A percentile compares a stretch with the other conserved stretches of the same genome.
phyloP scores from a whole-genome alignment of 805 yeast species.

The Cyberlindnera maclurae region DNA sequence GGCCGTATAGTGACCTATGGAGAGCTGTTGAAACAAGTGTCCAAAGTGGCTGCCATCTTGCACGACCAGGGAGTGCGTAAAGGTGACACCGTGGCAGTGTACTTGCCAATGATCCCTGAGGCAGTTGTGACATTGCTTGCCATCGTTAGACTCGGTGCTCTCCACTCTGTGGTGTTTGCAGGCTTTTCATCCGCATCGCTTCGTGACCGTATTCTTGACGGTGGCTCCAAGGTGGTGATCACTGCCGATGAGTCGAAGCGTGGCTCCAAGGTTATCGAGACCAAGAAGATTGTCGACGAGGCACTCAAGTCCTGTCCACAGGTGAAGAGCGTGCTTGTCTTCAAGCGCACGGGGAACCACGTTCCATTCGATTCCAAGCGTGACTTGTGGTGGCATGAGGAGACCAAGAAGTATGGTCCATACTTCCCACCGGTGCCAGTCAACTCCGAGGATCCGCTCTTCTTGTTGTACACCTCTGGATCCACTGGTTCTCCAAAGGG shows the following conservation, averaged over 20 bases:
- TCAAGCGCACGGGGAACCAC: conserved; percentile 62
- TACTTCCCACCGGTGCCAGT: conserved; percentile 72
- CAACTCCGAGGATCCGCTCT: conserved; percentile 73
- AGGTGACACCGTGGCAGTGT: conserved; percentile 83
- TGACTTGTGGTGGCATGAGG: conserved; percentile 76
- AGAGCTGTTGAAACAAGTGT: conserved; percentile 64
- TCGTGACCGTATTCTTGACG: conserved; percentile 83
- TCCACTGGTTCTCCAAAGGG: conserved; percentile 90
- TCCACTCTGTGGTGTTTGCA: conserved; percentile 81
- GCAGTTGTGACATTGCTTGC: conserved; percentile 73
- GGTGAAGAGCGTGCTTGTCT: conserved; percentile 65
- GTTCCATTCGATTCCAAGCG: conserved; percentile 44
- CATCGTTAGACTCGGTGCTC: conserved; percentile 72
- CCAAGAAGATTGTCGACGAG: conserved; percentile 78
- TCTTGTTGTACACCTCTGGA: conserved; percentile 78
- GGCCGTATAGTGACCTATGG: conserved; percentile 60
- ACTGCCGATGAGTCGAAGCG: conserved; percentile 79
- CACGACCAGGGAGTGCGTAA: conserved; percentile 59
- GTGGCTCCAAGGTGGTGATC: conserved; percentile 62
- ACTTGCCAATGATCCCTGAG: conserved; percentile 81
- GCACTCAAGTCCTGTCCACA: conserved; percentile 61
- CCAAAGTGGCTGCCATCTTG: conserved; percentile 64
- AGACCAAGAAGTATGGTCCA: conserved; percentile 54
- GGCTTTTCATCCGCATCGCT: conserved; percentile 90
- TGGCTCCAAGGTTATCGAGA: conserved; percentile 76